A percentile compares a stretch with the other conserved stretches of the same genome.
Evolutionary conservation across 2,329 filamentous ascomycete species (phyloP).

Genomic region (Fusarium guadeloupense): DNA sequence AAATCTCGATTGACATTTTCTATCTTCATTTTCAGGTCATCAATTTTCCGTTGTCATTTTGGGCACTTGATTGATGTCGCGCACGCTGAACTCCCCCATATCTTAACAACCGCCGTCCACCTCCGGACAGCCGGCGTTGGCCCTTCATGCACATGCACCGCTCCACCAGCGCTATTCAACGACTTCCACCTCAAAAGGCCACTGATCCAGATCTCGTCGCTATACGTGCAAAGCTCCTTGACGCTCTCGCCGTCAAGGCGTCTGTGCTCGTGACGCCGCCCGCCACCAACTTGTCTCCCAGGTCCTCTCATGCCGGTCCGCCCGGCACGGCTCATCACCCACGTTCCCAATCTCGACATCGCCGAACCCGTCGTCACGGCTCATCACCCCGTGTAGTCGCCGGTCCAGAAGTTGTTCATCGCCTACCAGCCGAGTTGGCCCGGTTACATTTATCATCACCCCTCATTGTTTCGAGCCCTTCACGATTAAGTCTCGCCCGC

Average conservation of each 20-base stretch:
- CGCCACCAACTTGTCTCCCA: slow-evolving; percentile 29
- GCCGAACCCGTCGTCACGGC: neutral
- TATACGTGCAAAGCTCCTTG: slow-evolving; percentile 15
- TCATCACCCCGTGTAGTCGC: slow-evolving; percentile 48
- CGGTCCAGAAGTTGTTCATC: slow-evolving; percentile 46
- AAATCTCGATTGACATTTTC: neutral
- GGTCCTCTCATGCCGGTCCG: slow-evolving; percentile 7
- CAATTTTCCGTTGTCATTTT: slow-evolving; percentile 10
- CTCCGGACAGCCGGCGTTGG: slow-evolving; percentile 11
- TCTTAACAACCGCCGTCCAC: neutral
- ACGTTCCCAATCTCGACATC: slow-evolving; percentile 3
- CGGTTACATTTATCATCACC: slow-evolving; percentile 46
- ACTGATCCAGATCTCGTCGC: slow-evolving; percentile 32
- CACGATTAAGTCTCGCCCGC: slow-evolving; percentile 48
- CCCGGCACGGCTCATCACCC: slow-evolving; percentile 2
- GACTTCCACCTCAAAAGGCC: slow-evolving; percentile 18
- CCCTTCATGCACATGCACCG: slow-evolving; percentile 30
- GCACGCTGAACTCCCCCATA: neutral
- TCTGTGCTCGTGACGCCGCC: slow-evolving; percentile 29
- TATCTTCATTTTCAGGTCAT: neutral
- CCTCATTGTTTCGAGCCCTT: slow-evolving; percentile 52
- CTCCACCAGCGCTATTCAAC: slow-evolving; percentile 10
- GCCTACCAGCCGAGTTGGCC: slow-evolving; percentile 48
- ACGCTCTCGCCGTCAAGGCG: slow-evolving; percentile 27
- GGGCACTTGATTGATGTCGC: slow-evolving; percentile 22